Percentiles rank a stretch among this genome's conserved stretches.
These are phyloP conservation scores for Cicer chorassanicum DNA, from an alignment of 306 rosid species.

Conservation along the genomic window DNA sequence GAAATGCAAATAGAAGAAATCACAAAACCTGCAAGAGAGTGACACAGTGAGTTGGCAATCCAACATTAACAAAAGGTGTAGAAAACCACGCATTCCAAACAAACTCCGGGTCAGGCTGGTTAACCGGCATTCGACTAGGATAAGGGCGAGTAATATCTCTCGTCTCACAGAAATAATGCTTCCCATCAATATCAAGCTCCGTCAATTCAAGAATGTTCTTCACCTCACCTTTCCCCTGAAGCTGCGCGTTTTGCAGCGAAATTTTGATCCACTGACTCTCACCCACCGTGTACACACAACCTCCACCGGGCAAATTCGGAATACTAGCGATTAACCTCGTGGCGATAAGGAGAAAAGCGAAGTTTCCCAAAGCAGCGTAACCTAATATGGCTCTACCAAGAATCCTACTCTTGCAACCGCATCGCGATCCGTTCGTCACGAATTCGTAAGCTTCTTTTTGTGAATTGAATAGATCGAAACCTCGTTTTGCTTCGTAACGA, in stretches of 20 bases:
- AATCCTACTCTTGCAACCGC: slow-evolving; percentile 54
- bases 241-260: slow-evolving; percentile 68
- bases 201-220: slow-evolving; percentile 77
- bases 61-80: slow-evolving; percentile 71
- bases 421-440: slow-evolving; percentile 69
- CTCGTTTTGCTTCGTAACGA: slow-evolving; percentile 58
- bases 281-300: slow-evolving; percentile 70
- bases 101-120: slow-evolving; percentile 83
- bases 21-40: slow-evolving; percentile 90
- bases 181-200: slow-evolving; percentile 90
- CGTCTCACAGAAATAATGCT: slow-evolving; percentile 85
- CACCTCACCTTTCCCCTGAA: slow-evolving; percentile 85
- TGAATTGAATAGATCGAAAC: slow-evolving; percentile 73
- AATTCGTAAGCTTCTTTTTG: slow-evolving; percentile 71
- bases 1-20: slow-evolving; percentile 41
- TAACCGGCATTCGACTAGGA: slow-evolving; percentile 68
- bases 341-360: slow-evolving; percentile 79
- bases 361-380: slow-evolving; percentile 80
- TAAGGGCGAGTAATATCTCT: slow-evolving; percentile 87
- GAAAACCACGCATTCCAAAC: slow-evolving; percentile 97
- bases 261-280: slow-evolving; percentile 94
- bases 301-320: slow-evolving; percentile 89
- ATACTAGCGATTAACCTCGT: slow-evolving; percentile 69
- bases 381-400: slow-evolving; percentile 81
- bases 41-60: slow-evolving; percentile 81